Percentiles rank a stretch among this genome's conserved stretches.
Conservation (phyloP, 202 grass and related monocot genomes). For the Cymbopogon flexuosus region DNA sequence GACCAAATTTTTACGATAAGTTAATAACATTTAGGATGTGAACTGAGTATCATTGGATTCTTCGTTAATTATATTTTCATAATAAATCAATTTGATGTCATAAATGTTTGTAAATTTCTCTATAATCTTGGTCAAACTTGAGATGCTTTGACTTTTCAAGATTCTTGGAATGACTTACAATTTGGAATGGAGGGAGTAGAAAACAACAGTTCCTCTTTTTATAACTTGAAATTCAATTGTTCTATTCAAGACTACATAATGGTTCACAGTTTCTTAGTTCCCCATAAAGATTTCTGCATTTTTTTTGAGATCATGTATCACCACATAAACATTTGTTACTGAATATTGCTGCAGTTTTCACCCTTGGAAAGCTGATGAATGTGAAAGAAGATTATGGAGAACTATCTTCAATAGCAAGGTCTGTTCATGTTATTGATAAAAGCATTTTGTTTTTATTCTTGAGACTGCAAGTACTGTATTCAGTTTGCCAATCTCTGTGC, state of each 20-base stretch:
- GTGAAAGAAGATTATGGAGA: constrained; percentile 77
- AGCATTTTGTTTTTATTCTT: neutral
- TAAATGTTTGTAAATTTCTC: too few species aligned
- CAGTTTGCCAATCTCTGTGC: neutral
- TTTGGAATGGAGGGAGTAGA: too few species aligned
- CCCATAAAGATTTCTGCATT: neutral
- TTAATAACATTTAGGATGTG: too few species aligned
- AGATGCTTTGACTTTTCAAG: too few species aligned
- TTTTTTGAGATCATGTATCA: neutral
- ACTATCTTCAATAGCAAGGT: constrained; percentile 88
- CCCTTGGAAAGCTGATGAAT: constrained; percentile 88
- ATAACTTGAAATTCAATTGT: neutral
- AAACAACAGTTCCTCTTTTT: neutral
- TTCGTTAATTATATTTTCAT: too few species aligned
- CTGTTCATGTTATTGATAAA: constrained; percentile 12
- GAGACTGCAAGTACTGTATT: neutral
- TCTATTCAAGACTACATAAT: neutral
- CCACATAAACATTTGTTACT: constrained; percentile 9
- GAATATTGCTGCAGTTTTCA: constrained; percentile 58
- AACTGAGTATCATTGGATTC: too few species aligned
- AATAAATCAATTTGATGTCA: too few species aligned
- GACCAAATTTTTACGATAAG: too few species aligned
- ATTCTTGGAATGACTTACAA: too few species aligned
- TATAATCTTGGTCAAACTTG: too few species aligned
- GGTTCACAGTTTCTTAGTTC: neutral